Percentiles rank a stretch among this genome's conserved stretches.
phyloP scores from a whole-genome alignment of 2,329 filamentous ascomycete species.

The Gnomoniopsis smithogilvyi region DNA sequence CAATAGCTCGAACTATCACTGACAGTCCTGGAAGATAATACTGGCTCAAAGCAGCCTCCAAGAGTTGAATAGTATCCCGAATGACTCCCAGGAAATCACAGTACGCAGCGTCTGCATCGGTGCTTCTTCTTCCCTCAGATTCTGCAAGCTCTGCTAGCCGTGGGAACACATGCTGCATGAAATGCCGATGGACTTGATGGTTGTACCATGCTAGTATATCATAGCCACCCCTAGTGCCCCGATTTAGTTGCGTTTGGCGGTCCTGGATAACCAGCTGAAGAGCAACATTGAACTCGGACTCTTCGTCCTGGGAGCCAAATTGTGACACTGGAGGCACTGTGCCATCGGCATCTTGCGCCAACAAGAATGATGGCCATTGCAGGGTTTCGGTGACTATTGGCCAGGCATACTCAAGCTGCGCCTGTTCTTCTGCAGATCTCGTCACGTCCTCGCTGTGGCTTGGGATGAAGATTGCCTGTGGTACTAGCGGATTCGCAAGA shows the following conservation, averaged over 20 bases:
- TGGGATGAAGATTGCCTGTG: background rate
- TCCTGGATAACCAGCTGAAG: conserved; percentile 53
- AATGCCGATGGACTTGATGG: conserved; percentile 59
- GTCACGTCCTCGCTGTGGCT: conserved; percentile 2
- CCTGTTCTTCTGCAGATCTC: conserved; percentile 42
- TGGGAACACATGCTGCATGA: conserved; percentile 56
- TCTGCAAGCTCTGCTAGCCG: conserved; percentile 38
- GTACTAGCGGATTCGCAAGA: background rate
- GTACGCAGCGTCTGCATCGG: conserved; percentile 30
- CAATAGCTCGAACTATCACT: conserved; percentile 47
- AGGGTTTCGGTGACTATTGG: conserved; percentile 57
- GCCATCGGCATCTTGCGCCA: conserved; percentile 53
- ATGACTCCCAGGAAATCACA: conserved; percentile 45
- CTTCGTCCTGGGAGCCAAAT: conserved; percentile 36
- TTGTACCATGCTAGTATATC: conserved; percentile 60
- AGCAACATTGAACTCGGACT: conserved; percentile 47
- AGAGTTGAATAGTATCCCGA: conserved; percentile 47
- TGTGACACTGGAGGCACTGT: conserved; percentile 39
- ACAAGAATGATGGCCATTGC: conserved; percentile 52
- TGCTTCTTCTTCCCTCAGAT: background rate
- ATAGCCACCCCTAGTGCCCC: conserved; percentile 49
- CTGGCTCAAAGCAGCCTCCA: conserved; percentile 57
- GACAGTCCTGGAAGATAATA: conserved; percentile 51
- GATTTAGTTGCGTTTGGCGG: conserved; percentile 35
- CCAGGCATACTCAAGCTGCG: conserved; percentile 60